phyloP scores from a whole-genome alignment of 495 filamentous ascomycete species.

The Aspergillus hancockii region DNA sequence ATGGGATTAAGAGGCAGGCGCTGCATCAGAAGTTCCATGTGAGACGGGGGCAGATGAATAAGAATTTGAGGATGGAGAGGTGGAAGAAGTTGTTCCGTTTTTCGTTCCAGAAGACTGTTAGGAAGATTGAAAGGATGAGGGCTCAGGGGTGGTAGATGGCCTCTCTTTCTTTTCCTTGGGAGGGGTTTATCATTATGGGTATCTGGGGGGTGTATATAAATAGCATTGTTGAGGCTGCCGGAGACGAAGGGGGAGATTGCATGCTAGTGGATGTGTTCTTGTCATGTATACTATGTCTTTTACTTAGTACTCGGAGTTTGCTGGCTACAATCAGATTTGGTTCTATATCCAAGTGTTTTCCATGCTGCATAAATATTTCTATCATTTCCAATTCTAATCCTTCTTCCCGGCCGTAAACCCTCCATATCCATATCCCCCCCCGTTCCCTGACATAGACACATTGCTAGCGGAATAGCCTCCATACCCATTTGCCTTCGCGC shows the following conservation, averaged over 20 bases:
- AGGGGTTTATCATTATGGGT: neutral
- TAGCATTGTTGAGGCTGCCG: neutral
- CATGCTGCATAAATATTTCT: neutral
- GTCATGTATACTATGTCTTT: conserved; percentile 12
- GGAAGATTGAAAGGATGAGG: conserved; percentile 47
- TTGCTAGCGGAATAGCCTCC: conserved; percentile 43
- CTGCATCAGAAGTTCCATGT: conserved; percentile 39
- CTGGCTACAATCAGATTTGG: neutral
- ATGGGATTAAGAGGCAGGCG: conserved; percentile 28
- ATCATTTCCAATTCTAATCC: conserved; percentile 40
- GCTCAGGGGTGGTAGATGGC: conserved; percentile 44
- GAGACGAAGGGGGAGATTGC: neutral
- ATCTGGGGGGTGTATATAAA: conserved; percentile 14
- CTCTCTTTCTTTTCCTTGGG: neutral
- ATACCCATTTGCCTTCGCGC: conserved; percentile 51
- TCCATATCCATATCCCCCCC: conserved; percentile 41
- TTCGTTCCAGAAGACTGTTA: conserved; percentile 43
- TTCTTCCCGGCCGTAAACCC: conserved; percentile 52
- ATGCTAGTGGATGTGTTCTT: neutral
- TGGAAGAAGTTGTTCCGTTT: conserved; percentile 49
- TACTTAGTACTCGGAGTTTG: neutral
- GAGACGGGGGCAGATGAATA: conserved; percentile 39
- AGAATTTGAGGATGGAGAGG: conserved; percentile 34
- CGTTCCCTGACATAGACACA: conserved; percentile 24
- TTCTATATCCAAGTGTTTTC: conserved; percentile 1